Conservation (phyloP, 306 rosid species). For the Prinsepia uniflora region DNA sequence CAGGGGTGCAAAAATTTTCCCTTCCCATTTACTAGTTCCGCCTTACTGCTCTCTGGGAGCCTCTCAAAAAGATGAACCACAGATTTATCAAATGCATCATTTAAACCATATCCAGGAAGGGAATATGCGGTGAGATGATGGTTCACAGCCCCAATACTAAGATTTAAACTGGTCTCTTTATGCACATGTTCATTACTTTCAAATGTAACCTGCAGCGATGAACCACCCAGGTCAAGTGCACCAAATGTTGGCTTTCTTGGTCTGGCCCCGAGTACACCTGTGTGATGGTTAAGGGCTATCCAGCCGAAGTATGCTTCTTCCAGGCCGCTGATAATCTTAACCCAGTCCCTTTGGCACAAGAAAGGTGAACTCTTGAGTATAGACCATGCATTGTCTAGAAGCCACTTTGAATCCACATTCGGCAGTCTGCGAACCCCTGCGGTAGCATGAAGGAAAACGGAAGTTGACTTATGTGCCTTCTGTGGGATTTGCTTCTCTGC, state of each 20-base stretch:
- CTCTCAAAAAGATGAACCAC: slow-evolving; percentile 58
- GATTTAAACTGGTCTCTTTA: slow-evolving; percentile 54
- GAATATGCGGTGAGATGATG: slow-evolving; percentile 94
- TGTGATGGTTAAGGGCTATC: slow-evolving; percentile 85
- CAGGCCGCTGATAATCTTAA: slow-evolving; percentile 66
- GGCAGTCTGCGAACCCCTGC: slow-evolving; percentile 90
- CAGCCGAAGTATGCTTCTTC: slow-evolving; percentile 97
- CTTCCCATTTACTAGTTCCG: slow-evolving; percentile 36
- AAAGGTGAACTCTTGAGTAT: slow-evolving; percentile 72
- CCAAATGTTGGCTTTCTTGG: slow-evolving; percentile 80
- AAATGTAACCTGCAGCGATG: slow-evolving; percentile 92
- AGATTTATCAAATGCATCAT: slow-evolving; percentile 87
- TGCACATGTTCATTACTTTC: slow-evolving; percentile 63
- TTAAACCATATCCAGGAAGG: slow-evolving; percentile 74
- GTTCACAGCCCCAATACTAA: slow-evolving; percentile 73
- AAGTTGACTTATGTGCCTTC: slow-evolving; percentile 59
- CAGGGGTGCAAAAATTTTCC: slow-evolving; percentile 82
- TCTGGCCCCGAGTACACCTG: slow-evolving; percentile 50
- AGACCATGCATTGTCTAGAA: slow-evolving; percentile 81
- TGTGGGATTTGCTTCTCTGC: slow-evolving; percentile 82
- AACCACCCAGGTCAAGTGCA: slow-evolving; percentile 93
- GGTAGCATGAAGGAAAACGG: slow-evolving; percentile 77
- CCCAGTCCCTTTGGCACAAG: slow-evolving; percentile 64
- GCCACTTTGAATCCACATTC: slow-evolving; percentile 58
- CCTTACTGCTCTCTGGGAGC: slow-evolving; percentile 32